A percentile compares a stretch with the other conserved stretches of the same genome.
These are phyloP conservation scores for Colletotrichum falcatum DNA, from an alignment of 2,329 filamentous ascomycete genomes.

Conservation along the genomic window DNA sequence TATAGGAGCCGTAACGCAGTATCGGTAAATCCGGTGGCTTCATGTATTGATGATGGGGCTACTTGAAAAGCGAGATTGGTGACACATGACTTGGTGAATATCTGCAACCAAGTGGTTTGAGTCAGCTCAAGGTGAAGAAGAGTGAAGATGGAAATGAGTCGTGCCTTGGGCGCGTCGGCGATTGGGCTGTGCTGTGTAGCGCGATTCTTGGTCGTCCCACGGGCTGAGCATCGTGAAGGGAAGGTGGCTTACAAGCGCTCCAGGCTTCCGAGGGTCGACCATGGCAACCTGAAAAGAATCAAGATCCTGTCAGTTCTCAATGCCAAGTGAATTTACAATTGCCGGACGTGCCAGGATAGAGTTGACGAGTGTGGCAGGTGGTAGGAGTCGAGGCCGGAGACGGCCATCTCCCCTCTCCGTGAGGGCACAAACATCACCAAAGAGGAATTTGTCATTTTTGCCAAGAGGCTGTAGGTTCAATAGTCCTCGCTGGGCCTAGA, in stretches of 20 bases:
- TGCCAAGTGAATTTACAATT: slow-evolving; percentile 17
- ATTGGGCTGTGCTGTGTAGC: background rate
- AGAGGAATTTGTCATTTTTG: background rate
- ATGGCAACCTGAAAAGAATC: too few species aligned
- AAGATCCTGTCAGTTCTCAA: background rate
- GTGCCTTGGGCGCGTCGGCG: background rate
- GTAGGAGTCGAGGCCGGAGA: background rate
- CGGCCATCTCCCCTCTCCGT: background rate
- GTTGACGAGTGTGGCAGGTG: background rate
- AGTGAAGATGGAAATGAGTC: too few species aligned
- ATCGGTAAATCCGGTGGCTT: background rate
- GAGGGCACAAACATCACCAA: slow-evolving; percentile 2
- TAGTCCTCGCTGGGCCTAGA: background rate
- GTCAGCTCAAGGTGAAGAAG: background rate
- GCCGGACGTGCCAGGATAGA: slow-evolving; percentile 10
- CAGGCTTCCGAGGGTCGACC: background rate
- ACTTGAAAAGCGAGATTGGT: background rate
- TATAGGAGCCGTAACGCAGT: too few species aligned
- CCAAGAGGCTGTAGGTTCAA: background rate
- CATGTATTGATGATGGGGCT: background rate
- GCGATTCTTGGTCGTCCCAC: background rate
- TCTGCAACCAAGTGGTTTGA: background rate
- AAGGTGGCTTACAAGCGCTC: background rate
- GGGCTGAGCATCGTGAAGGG: slow-evolving; percentile 8
- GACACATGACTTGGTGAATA: background rate